Evolutionary conservation across 106 monocot genomes (phyloP), one percentile per base, ranked within the genome.

Genomic region (Agapanthus africanus): DNA sequence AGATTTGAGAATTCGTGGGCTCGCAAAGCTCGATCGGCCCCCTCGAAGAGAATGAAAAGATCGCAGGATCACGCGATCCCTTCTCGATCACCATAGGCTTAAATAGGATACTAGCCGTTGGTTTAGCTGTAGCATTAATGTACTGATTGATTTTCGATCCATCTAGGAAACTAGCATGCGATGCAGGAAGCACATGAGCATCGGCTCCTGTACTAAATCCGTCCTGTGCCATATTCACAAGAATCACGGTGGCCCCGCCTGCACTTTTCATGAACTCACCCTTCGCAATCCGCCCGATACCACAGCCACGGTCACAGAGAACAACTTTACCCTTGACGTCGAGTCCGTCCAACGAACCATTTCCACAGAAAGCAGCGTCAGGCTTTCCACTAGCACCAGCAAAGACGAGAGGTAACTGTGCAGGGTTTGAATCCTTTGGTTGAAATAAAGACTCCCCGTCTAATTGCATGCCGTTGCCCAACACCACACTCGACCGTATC

Each of bases 1-100:
- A 7, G 85, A 81, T 37, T 85, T 85, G 16, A 85, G 21, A 37
- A 85, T 75, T 14, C 68, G 56, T 0, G 71, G 71, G 68, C 71
- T 85, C 16, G 68, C 61, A 7, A 70, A 13, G 50, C 54, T 69
- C 0, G 75, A 68, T 72, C 4, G 84, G 84, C 0, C 84, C 84
- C 8, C 84, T 54, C 11, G 84, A 80, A 26, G 84, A 84, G 80
- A 80, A 80, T 1, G 63, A 34, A 0, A 54, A 65, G 25, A 80
- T 34, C 3, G 73, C 47, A 4, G 84, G 80, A 11, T 52, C 54
- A 11, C 9, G 9, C 22, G 41, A 64, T 1, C 16, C 77, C 1
- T 67, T 13, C 3, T 67, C 14, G 11, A 65, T 39, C 14, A 64
- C 41, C 37, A 50, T 63, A 30, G 63, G 69, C n/a, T 51, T 37